Evolutionary conservation across 129 eudicot genomes (phyloP).

Genomic region (Lactuca saligna): DNA sequence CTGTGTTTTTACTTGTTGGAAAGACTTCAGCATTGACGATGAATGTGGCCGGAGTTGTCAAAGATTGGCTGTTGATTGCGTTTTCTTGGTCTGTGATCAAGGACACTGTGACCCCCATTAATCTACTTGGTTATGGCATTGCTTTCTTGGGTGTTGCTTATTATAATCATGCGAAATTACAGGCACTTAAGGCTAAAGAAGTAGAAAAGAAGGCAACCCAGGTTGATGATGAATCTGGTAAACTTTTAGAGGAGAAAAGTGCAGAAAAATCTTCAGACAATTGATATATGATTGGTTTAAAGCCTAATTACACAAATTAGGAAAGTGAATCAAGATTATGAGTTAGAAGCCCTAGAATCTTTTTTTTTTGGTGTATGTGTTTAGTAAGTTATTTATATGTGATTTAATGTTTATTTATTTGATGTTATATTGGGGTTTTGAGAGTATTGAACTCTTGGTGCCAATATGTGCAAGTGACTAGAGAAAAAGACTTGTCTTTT

Average conservation of each 20-base stretch:
- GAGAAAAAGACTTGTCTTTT: conserved; percentile 25
- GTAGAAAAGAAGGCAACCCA: conserved; percentile 53
- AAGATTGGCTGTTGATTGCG: conserved; percentile 86
- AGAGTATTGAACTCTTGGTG: conserved; percentile 25
- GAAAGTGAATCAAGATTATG: conserved; percentile 17
- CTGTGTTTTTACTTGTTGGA: conserved; percentile 75
- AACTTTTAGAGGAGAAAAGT: conserved; percentile 55
- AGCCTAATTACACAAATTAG: background rate
- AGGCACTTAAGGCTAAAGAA: conserved; percentile 67
- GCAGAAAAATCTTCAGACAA: conserved; percentile 41
- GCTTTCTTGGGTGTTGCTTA: conserved; percentile 76
- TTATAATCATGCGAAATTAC: conserved; percentile 64
- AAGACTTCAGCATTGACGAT: conserved; percentile 80
- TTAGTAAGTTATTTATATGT: conserved; percentile 33
- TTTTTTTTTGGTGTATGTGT: conserved; percentile 27
- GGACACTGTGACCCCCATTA: conserved; percentile 66
- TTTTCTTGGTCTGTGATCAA: conserved; percentile 89
- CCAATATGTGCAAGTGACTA: conserved; percentile 16
- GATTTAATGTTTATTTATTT: conserved; percentile 22
- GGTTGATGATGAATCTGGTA: conserved; percentile 67
- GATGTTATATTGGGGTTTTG: conserved; percentile 30
- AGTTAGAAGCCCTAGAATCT: conserved; percentile 25
- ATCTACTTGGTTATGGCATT: conserved; percentile 63
- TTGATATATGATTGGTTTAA: conserved; percentile 22
- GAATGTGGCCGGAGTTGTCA: conserved; percentile 89